Conservation (phyloP, 2,329 filamentous ascomycete species). For the Coniochaeta pulveracea region DNA sequence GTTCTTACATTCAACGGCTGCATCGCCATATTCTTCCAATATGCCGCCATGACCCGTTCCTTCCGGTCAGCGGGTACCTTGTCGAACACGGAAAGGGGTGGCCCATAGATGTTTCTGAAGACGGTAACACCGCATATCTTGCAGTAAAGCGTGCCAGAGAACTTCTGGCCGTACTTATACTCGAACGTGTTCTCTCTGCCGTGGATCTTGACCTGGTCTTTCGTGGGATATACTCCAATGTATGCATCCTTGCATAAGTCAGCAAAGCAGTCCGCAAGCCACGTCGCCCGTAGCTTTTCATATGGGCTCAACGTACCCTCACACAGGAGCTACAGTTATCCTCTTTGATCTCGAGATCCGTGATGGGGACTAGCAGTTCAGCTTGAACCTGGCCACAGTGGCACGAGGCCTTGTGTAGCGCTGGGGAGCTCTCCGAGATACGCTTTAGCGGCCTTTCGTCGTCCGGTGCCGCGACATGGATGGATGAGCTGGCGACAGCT, state of each 20-base stretch:
- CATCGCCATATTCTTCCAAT: no score
- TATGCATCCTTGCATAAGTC: constrained; percentile 23
- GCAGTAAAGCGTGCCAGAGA: constrained; percentile 12
- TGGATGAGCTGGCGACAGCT: no score
- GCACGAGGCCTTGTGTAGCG: constrained; percentile 36
- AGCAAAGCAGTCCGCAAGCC: background rate
- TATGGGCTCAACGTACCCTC: constrained; percentile 19
- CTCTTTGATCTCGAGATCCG: constrained; percentile 20
- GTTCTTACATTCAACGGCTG: no score
- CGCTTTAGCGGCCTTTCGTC: no score
- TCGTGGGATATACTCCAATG: constrained; percentile 31
- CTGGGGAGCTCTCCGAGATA: constrained; percentile 20
- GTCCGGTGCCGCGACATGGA: no score
- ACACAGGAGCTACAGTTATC: constrained; percentile 42
- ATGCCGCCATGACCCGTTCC: no score
- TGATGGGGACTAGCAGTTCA: constrained; percentile 24
- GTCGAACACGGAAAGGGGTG: no score
- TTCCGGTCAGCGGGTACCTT: no score
- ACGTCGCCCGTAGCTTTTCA: background rate
- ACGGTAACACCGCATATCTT: constrained; percentile 6
- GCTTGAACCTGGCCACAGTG: constrained; percentile 39
- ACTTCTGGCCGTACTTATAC: constrained; percentile 23
- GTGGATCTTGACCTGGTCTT: constrained; percentile 26
- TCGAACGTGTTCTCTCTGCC: constrained; percentile 25
- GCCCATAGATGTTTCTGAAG: no score